A percentile compares a stretch with the other conserved stretches of the same genome.
phyloP scores from a whole-genome alignment of 805 yeast species.

The Candida ovalis region DNA sequence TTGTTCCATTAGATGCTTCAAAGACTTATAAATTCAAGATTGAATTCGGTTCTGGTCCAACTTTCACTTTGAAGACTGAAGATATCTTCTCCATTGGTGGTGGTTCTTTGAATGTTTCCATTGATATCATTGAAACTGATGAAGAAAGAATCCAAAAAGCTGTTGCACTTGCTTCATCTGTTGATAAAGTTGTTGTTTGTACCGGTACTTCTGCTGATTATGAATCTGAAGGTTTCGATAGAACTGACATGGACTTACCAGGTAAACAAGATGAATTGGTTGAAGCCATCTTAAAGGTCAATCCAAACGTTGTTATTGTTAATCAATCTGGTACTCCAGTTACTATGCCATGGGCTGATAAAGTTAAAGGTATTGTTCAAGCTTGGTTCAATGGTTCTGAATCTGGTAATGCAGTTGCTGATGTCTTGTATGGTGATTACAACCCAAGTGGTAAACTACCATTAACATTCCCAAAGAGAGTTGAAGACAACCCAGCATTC shows the following conservation, averaged over 20 bases:
- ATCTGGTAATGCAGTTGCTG: constrained; percentile 56
- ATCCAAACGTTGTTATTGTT: constrained; percentile 49
- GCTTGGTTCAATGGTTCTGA: constrained; percentile 60
- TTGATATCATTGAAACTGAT: constrained; percentile 24
- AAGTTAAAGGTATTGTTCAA: constrained; percentile 43
- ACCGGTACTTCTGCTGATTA: constrained; percentile 52
- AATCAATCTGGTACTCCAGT: constrained; percentile 63
- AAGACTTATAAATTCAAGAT: constrained; percentile 34
- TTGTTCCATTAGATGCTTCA: constrained; percentile 31
- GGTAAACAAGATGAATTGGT: constrained; percentile 43
- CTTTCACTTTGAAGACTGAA: constrained; percentile 24
- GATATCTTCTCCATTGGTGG: constrained; percentile 27
- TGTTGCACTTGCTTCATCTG: constrained; percentile 43
- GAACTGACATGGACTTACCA: constrained; percentile 49
- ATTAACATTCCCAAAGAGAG: constrained; percentile 48
- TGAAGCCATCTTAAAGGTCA: constrained; percentile 40
- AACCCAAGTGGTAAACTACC: constrained; percentile 61
- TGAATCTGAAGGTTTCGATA: constrained; percentile 60
- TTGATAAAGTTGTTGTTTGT: constrained; percentile 49
- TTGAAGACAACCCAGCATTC: constrained; percentile 55
- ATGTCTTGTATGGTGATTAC: constrained; percentile 54
- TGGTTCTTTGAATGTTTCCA: constrained; percentile 27
- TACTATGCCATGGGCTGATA: constrained; percentile 48
- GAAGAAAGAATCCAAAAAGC: constrained; percentile 38
- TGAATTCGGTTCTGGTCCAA: constrained; percentile 41